These are phyloP conservation scores for Nyctanthes arbortristis DNA, from an alignment of 257 asterid species.

Conservation along the genomic window DNA sequence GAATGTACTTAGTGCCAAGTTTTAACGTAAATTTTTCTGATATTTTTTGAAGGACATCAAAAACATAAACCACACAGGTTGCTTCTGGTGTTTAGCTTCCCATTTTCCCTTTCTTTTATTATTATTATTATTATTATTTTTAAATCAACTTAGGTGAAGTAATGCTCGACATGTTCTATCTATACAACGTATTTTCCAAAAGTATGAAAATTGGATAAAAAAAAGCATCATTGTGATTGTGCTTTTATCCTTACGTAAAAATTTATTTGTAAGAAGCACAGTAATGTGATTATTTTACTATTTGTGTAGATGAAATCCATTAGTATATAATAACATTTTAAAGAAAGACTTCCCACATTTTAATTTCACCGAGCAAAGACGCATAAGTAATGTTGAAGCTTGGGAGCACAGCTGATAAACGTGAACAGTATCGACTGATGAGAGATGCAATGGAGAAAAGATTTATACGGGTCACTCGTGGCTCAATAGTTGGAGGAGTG, in stretches of 20 bases:
- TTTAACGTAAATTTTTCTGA: background rate
- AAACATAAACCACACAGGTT: background rate
- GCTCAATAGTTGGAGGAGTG: conserved; percentile 92
- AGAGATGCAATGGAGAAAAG: conserved; percentile 99
- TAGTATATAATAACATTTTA: conserved; percentile 1
- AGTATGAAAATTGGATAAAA: background rate
- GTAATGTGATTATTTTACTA: background rate
- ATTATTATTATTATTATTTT: too few relatives aligned
- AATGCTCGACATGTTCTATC: background rate
- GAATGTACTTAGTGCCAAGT: background rate
- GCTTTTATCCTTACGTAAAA: background rate
- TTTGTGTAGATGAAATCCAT: background rate
- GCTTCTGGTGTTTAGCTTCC: background rate
- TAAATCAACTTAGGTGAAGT: background rate
- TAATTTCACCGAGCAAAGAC: conserved; percentile 77
- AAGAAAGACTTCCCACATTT: conserved; percentile 21
- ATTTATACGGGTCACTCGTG: conserved; percentile 84
- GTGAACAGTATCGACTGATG: conserved; percentile 92
- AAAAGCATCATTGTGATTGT: background rate
- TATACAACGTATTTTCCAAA: background rate
- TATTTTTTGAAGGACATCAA: background rate
- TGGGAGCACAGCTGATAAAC: conserved; percentile 95
- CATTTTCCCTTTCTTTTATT: background rate
- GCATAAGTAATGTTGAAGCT: conserved; percentile 97
- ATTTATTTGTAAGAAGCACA: background rate